phyloP scores from a whole-genome alignment of 2,329 filamentous ascomycete genomes.

The Claviceps capensis region DNA sequence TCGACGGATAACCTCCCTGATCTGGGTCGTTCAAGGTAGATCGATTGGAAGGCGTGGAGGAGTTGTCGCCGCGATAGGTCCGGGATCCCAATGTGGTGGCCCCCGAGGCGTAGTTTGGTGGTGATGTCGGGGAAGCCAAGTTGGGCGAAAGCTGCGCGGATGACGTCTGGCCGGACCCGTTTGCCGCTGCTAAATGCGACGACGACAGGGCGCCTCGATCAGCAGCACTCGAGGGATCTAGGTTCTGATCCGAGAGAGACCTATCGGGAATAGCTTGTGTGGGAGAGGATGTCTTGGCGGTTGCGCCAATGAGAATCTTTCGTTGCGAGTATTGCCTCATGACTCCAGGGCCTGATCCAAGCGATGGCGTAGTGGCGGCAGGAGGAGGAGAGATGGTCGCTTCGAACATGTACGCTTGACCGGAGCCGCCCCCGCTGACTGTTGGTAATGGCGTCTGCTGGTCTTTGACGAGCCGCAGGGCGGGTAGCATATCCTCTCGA shows the following conservation, averaged over 20 bases:
- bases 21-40: constrained; percentile 42
- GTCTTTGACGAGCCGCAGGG: constrained; percentile 83
- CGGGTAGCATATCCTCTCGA: constrained; percentile 80
- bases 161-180: constrained; percentile 45
- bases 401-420: constrained; percentile 37
- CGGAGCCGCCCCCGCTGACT: constrained; percentile 16
- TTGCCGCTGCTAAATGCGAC: constrained; percentile 57
- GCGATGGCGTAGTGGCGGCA: constrained; percentile 41
- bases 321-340: constrained; percentile 65
- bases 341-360: constrained; percentile 37
- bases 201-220: constrained; percentile 53
- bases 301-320: constrained; percentile 55
- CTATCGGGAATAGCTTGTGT: constrained; percentile 59
- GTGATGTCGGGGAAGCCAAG: constrained; percentile 56
- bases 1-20: constrained; percentile 15
- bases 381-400: constrained; percentile 38
- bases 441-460: constrained; percentile 73
- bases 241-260: constrained; percentile 45
- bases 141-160: constrained; percentile 47
- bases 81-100: constrained; percentile 49
- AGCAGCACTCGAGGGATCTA: constrained; percentile 57
- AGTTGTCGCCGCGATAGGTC: constrained; percentile 44
- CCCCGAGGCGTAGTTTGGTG: constrained; percentile 38
- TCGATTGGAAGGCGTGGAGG: constrained; percentile 35
- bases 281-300: constrained; percentile 64